phyloP scores from a whole-genome alignment of 2,329 filamentous ascomycete species.

The Fusarium domesticum region DNA sequence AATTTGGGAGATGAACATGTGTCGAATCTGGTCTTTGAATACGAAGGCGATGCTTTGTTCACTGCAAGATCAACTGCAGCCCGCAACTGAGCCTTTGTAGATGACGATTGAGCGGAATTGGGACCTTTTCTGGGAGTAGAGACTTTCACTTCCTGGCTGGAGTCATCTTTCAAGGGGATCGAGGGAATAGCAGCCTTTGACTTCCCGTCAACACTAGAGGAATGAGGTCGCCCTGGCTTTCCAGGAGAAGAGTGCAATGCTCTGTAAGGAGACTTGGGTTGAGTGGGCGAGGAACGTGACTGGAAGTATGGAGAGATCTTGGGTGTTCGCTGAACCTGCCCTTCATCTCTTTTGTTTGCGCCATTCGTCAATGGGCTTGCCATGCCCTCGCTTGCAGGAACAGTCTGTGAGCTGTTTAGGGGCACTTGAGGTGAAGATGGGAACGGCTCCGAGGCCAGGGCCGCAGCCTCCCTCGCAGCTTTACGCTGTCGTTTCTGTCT shows the following conservation, averaged over 20 bases:
- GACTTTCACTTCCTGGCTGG: slow-evolving; percentile 17
- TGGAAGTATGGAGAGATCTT: slow-evolving; percentile 14
- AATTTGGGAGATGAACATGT: slow-evolving; percentile 10
- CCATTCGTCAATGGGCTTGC: slow-evolving; percentile 9
- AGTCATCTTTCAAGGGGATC: slow-evolving; percentile 18
- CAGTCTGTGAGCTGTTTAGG: slow-evolving; percentile 9
- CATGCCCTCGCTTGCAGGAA: slow-evolving; percentile 4
- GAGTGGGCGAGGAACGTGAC: background rate
- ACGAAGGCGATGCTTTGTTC: slow-evolving; percentile 2
- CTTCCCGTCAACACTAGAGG: slow-evolving; percentile 11
- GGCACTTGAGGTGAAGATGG: slow-evolving; percentile 14
- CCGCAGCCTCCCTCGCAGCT: slow-evolving; percentile 25
- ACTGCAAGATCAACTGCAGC: slow-evolving; percentile 13
- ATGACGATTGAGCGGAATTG: slow-evolving; percentile 25
- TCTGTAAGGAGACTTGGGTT: background rate
- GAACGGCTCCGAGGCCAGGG: background rate
- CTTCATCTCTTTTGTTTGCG: background rate
- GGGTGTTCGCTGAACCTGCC: slow-evolving; percentile 3
- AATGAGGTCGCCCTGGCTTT: slow-evolving; percentile 7
- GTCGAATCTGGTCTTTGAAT: background rate
- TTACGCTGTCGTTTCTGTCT: slow-evolving; percentile 34
- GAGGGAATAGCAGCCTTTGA: slow-evolving; percentile 16
- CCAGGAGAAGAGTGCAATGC: background rate
- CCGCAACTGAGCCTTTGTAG: slow-evolving; percentile 7
- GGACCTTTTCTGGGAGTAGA: slow-evolving; percentile 17